These are phyloP conservation scores for Colletotrichum simmondsii DNA, from an alignment of 2,329 filamentous ascomycete species.

Conservation along the genomic window DNA sequence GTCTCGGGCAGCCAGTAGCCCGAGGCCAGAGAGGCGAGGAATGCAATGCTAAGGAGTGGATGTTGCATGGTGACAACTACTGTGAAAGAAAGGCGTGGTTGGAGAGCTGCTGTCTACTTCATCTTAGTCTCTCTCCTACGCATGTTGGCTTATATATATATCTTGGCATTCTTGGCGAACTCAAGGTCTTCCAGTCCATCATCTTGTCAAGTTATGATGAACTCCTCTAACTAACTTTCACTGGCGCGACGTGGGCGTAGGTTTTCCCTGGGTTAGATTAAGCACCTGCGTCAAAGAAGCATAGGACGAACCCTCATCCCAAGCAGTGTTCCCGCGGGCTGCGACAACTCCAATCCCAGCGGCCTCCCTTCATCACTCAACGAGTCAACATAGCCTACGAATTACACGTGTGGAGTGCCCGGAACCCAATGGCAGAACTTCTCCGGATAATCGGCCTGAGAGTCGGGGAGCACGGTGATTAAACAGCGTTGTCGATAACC, in stretches of 20 bases:
- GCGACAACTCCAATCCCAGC: background rate
- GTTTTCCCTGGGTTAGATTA: background rate
- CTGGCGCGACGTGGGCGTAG: background rate
- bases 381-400: background rate
- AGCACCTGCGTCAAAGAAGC: background rate
- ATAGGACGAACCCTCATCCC: background rate
- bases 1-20: slow-evolving; percentile 27
- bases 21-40: slow-evolving; percentile 1
- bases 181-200: background rate
- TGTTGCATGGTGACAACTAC: background rate
- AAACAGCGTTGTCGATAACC: background rate
- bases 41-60: background rate
- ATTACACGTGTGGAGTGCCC: background rate
- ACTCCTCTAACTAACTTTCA: background rate
- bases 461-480: background rate
- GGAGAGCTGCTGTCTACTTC: background rate
- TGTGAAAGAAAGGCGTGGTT: background rate
- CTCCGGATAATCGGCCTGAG: background rate
- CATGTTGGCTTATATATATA: background rate
- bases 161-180: background rate
- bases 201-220: background rate
- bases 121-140: background rate
- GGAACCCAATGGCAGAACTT: background rate
- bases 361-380: background rate
- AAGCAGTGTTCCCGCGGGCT: background rate